A percentile compares a stretch with the other conserved stretches of the same genome.
phyloP scores from a whole-genome alignment of 2,329 filamentous ascomycete genomes.

The Achaetomium macrosporum region DNA sequence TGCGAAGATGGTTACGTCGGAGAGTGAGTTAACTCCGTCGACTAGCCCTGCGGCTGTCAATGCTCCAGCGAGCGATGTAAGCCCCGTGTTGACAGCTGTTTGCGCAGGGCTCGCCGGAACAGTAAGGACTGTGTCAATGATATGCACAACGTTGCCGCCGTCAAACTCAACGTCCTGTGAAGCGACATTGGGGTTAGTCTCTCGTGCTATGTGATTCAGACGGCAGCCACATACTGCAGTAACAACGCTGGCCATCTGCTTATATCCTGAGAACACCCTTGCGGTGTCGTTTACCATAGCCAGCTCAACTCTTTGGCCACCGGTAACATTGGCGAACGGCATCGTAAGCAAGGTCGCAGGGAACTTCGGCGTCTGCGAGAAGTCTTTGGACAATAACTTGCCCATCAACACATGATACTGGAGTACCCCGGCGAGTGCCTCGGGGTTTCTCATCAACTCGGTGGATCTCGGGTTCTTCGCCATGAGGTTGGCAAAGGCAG shows the following conservation, averaged over 20 bases:
- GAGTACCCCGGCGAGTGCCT: slow-evolving; percentile 16
- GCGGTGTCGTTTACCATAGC: slow-evolving; percentile 14
- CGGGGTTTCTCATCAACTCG: slow-evolving; percentile 37
- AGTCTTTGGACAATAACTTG: slow-evolving; percentile 32
- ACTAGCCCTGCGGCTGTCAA: slow-evolving; percentile 41
- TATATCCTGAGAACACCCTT: slow-evolving; percentile 19
- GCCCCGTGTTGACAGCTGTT: slow-evolving; percentile 21
- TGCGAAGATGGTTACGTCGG: slow-evolving; percentile 58
- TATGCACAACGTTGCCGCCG: slow-evolving; percentile 49
- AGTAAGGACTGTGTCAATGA: slow-evolving; percentile 44
- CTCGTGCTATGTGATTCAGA: not conserved
- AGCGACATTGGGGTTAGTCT: not conserved
- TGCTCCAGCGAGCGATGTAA: slow-evolving; percentile 43
- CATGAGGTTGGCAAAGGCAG: slow-evolving; percentile 38
- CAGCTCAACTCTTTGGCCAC: slow-evolving; percentile 47
- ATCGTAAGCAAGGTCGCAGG: slow-evolving; percentile 42
- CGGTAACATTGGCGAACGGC: slow-evolving; percentile 52
- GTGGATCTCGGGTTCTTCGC: slow-evolving; percentile 30
- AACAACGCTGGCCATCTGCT: slow-evolving; percentile 16
- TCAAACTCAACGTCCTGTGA: slow-evolving; percentile 35
- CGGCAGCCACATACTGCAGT: slow-evolving; percentile 12
- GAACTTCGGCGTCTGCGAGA: slow-evolving; percentile 31
- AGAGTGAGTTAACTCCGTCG: slow-evolving; percentile 35
- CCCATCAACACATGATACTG: slow-evolving; percentile 54
- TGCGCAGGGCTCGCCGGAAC: slow-evolving; percentile 32